phyloP scores from a whole-genome alignment of 108 stramenopile genomes.

The Nitzschia inconspicua region DNA sequence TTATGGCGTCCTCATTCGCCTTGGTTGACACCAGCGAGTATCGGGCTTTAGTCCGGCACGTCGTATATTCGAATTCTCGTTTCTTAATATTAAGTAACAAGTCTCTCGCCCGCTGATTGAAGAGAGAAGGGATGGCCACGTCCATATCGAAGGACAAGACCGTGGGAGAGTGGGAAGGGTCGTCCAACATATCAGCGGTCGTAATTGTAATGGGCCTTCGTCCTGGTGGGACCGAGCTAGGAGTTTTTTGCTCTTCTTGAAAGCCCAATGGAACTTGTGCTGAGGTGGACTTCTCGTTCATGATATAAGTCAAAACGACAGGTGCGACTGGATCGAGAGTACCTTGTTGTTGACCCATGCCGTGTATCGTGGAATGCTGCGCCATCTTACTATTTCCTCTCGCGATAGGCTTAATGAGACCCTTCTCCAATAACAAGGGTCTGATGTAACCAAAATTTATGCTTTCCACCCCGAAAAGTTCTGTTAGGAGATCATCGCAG shows the following conservation, averaged over 20 bases:
- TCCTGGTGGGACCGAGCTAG: constrained; percentile 11
- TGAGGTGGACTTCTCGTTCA: constrained; percentile 66
- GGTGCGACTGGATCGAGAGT: constrained; percentile 12
- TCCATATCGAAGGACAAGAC: constrained; percentile 72
- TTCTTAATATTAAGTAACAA: constrained; percentile 69
- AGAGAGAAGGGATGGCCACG: constrained; percentile 59
- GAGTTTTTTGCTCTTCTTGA: constrained; percentile 12
- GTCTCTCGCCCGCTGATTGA: constrained; percentile 62
- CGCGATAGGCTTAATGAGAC: constrained; percentile 41
- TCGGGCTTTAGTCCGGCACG: constrained; percentile 66
- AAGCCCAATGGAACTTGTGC: constrained; percentile 25
- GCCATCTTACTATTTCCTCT: no score
- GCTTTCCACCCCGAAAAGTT: constrained; percentile 62
- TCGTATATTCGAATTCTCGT: constrained; percentile 80
- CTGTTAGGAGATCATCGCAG: constrained; percentile 51
- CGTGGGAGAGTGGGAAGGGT: constrained; percentile 29
- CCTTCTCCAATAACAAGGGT: constrained; percentile 42
- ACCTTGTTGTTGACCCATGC: no score
- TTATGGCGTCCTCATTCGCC: constrained; percentile 63
- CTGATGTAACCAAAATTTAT: constrained; percentile 62
- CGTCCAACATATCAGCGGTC: constrained; percentile 4
- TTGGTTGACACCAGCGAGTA: constrained; percentile 53
- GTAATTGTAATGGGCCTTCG: no score
- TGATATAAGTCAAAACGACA: constrained; percentile 57
- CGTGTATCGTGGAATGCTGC: no score